Base-by-base conservation (phyloP, 1,284 basidiomycete species). In the Cutaneotrichosporon sp. region DNA sequence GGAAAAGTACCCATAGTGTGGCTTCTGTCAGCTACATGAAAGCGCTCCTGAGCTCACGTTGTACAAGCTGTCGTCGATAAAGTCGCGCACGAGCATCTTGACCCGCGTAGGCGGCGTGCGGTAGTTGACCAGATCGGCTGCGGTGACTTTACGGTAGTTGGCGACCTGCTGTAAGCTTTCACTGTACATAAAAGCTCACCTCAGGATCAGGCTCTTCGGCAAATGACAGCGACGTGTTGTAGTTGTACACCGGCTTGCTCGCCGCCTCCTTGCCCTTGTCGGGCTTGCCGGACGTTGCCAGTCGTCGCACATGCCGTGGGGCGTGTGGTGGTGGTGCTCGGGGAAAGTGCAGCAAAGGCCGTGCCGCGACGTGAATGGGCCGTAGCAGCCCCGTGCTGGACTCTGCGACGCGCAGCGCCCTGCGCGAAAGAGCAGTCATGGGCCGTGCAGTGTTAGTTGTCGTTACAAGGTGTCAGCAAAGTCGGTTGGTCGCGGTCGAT, bases 1-100 rank as follows among this genome's bases (percentile, higher is more conserved):
- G 21, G 89, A 85, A 70, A 99, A 98, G 77, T 99, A 99, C 36
- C 96, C 96, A 68, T 99, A 98, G 70, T 91, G 77, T 3, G 92
- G 93, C 73, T 75, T 49, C 1, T 23, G 49, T 52, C 26, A 43
- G 44, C n/a, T 15, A 42, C 18, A 7, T 14, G 14, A 18, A 41
- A 30, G 10, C 9, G 7, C 26, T 30, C 14, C 45, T 38, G 17
- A 33, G 39, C 72, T 60, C 53, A 75, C 74, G 68, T 99, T 97
- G 78, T 98, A 99, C 40, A 99, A 76, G 17, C 88, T 86, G 71
- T 99, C 96, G 67, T 97, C 90, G 61, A 99, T 93, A 72, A 90
- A 99, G 77, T 99, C 94, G 56, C 96, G 82, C 43, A 88, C 85
- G 34, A 98, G 85, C 90, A 97, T 96, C 72, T 89, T 90, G 46